These are phyloP conservation scores for Sclerotiophoma versabilis DNA, from an alignment of 2,329 filamentous ascomycete species.

Conservation along the genomic window DNA sequence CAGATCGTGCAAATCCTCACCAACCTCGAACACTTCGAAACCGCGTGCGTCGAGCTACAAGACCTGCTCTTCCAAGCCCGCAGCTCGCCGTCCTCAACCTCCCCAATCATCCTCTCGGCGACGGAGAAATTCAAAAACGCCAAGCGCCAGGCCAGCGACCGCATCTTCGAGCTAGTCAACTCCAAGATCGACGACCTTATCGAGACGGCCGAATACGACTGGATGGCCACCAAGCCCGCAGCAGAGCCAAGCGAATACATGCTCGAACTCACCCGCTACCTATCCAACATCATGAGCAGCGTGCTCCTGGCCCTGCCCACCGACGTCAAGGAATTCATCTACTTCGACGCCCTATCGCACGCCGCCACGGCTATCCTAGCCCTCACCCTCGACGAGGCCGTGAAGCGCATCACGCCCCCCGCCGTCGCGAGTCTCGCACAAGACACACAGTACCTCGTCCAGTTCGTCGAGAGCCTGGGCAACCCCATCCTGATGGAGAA, in stretches of 20 bases:
- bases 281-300: constrained; percentile 95
- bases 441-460: constrained; percentile 82
- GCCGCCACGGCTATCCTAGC: constrained; percentile 84
- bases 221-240: constrained; percentile 69
- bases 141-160: constrained; percentile 95
- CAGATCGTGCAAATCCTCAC: constrained; percentile 99
- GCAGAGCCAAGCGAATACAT: constrained; percentile 90
- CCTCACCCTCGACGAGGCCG: constrained; percentile 77
- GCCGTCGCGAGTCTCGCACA: constrained; percentile 81
- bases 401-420: constrained; percentile 86
- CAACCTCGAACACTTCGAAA: constrained; percentile 96
- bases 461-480: constrained; percentile 86
- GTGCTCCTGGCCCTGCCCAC: constrained; percentile 91
- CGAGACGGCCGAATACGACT: constrained; percentile 97
- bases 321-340: constrained; percentile 96
- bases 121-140: constrained; percentile 87
- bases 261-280: constrained; percentile 89
- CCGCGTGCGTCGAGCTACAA: constrained; percentile 88
- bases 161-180: constrained; percentile 98
- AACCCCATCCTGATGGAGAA: constrained; percentile 89
- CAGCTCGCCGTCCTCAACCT: constrained; percentile 80
- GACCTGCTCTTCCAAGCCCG: constrained; percentile 83
- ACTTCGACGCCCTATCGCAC: constrained; percentile 94
- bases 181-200: constrained; percentile 98
- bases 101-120: constrained; percentile 78